phyloP scores from a whole-genome alignment of 331 rosid species.

The Telfairia occidentalis region DNA sequence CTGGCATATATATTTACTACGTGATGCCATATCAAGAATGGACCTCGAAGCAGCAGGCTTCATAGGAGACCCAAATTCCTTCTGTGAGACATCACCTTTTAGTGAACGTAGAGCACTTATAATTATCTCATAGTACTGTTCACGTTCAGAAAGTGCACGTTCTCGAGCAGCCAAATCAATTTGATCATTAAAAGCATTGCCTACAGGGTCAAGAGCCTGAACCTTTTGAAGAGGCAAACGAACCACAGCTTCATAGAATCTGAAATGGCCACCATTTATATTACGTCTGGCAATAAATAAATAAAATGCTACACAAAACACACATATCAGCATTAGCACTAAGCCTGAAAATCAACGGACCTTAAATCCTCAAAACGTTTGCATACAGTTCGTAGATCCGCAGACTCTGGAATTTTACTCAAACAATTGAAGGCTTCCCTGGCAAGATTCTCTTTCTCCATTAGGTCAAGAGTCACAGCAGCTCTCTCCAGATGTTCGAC shows the following conservation, averaged over 20 bases:
- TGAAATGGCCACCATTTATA: conserved; percentile 28
- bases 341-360: conserved; percentile 26
- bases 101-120: conserved; percentile 68
- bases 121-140: conserved; percentile 83
- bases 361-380: conserved; percentile 92
- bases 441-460: conserved; percentile 75
- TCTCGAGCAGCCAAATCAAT: conserved; percentile 67
- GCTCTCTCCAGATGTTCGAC: conserved; percentile 96
- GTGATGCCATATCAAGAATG: conserved; percentile 64
- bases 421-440: conserved; percentile 74
- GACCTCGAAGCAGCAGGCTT: conserved; percentile 48
- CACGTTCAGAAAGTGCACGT: conserved; percentile 64
- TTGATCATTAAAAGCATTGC: conserved; percentile 84
- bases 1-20: conserved; percentile 70
- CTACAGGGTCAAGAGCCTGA: conserved; percentile 82
- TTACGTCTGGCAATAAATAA: conserved; percentile 18
- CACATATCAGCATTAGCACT: background rate
- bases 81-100: conserved; percentile 54
- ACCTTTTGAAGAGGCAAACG: conserved; percentile 94
- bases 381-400: conserved; percentile 82
- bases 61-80: conserved; percentile 75
- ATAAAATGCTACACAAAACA: background rate
- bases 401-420: conserved; percentile 93
- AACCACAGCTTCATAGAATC: conserved; percentile 99
- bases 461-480: conserved; percentile 54